These are phyloP conservation scores for Phaeosphaeriaceae sp. DNA, from an alignment of 2,329 filamentous ascomycete genomes.

Conservation along the genomic window DNA sequence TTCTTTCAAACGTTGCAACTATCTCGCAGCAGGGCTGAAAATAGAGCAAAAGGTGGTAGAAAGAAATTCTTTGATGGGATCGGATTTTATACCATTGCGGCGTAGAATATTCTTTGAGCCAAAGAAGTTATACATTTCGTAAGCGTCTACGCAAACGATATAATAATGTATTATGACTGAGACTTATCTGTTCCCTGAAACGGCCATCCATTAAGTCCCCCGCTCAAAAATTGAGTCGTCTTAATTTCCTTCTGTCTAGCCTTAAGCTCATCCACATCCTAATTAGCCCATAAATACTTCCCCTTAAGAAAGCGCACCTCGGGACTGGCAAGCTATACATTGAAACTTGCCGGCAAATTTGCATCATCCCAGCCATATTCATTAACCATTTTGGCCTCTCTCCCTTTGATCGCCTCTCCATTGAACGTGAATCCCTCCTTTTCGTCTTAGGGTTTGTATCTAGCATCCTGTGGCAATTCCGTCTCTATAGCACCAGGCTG, in stretches of 20 bases:
- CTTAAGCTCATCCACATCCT: conserved; percentile 44
- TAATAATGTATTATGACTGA: no score
- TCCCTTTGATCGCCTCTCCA: background rate
- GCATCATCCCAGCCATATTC: conserved; percentile 1
- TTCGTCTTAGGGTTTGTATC: conserved; percentile 17
- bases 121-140: no score
- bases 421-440: conserved; percentile 23
- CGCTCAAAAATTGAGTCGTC: conserved; percentile 27
- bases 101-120: no score
- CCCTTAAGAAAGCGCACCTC: conserved; percentile 27
- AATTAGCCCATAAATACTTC: conserved; percentile 30
- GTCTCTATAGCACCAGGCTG: conserved; percentile 54
- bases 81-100: no score
- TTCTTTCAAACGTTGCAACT: no score
- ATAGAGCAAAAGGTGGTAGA: no score
- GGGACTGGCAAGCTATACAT: conserved; percentile 40
- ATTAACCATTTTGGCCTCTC: no score
- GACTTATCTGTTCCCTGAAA: conserved; percentile 5
- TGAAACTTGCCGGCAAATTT: conserved; percentile 22
- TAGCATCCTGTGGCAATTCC: conserved; percentile 39
- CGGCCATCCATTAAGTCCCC: conserved; percentile 25
- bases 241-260: conserved; percentile 32
- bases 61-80: no score
- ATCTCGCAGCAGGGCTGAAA: no score
- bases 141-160: no score